Evolutionary conservation across 1,284 basidiomycete genomes (phyloP).

Genomic region (Afroboletus lepidellus): DNA sequence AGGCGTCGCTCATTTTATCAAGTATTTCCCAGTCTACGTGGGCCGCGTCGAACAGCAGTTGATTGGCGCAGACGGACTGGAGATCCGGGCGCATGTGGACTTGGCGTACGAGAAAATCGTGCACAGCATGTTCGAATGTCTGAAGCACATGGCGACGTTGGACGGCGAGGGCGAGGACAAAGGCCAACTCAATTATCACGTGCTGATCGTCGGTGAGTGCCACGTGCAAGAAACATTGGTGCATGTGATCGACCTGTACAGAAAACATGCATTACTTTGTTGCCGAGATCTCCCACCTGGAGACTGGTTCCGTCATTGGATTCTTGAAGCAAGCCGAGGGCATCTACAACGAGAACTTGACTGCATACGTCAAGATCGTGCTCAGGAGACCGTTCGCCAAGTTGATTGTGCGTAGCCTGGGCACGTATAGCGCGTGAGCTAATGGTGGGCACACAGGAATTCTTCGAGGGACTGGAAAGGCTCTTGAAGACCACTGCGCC

Average conservation of each 20-base stretch:
- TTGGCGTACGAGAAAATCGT: conserved; percentile 86
- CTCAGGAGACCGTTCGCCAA: conserved; percentile 85
- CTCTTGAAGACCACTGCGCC: conserved; percentile 80
- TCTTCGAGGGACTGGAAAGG: conserved; percentile 89
- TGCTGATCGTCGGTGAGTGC: conserved; percentile 88
- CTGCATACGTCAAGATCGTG: conserved; percentile 84
- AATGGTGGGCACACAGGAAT: conserved; percentile 62
- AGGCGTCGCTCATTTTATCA: conserved; percentile 92
- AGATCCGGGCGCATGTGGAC: conserved; percentile 79
- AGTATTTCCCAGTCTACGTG: conserved; percentile 89
- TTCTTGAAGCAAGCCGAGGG: conserved; percentile 77
- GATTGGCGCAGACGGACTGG: conserved; percentile 71
- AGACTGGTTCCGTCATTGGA: conserved; percentile 63
- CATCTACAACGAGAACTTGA: conserved; percentile 87
- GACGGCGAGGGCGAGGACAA: conserved; percentile 92
- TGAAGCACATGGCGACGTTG: conserved; percentile 94
- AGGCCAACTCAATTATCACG: conserved; percentile 94
- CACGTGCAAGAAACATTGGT: neutral
- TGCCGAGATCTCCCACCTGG: conserved; percentile 71
- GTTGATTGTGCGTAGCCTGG: conserved; percentile 69
- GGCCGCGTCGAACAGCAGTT: conserved; percentile 85
- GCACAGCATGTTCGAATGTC: conserved; percentile 84
- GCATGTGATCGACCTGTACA: conserved; percentile 33
- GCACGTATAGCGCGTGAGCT: neutral
- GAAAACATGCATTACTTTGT: conserved; percentile 97